Base-by-base conservation (phyloP, 2,329 filamentous ascomycete species). In the Colletotrichum tofieldiae region DNA sequence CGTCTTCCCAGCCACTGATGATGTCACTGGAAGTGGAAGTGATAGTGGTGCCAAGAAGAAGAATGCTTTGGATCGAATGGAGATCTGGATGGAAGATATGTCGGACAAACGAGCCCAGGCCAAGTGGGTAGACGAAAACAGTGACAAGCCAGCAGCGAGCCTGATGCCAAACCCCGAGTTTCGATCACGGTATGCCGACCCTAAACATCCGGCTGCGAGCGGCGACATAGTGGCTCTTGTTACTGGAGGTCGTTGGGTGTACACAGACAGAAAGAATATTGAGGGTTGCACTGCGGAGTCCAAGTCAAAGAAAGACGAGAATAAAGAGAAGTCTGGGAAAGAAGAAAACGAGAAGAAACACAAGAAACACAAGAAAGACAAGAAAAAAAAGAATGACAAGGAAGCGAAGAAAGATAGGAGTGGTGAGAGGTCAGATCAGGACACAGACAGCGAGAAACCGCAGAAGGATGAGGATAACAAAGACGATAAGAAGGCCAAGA, bases 1-100 rank as follows among this genome's bases (percentile, higher is more conserved):
- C 5, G 75, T 87, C 7, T 89, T 86, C 64, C 87, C 87, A 0
- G 18, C 5, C 5, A 5, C n/a, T 3, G 56, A n/a, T 8, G 26
- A 35, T 14, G 26, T 18, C 1, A 9, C 49, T 35, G 26, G 59
- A 32, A 69, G 73, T 29, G 39, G 68, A n/a, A 67, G 65, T 39
- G 59, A 75, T 2, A 72, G 74, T 12, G 52, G 41, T 14, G 35
- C 18, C 23, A 74, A 77, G 68, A 76, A 76, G 60, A 62, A 75
- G 69, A 72, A 71, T n/a, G 70, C 66, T 1, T 23, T 75, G 5
- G 72, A 75, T 32, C 63, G 77, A 23, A 72, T 71, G 16, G 75
- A 74, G 12, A 41, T 61, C 7, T 79, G 77, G 68, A 39, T 77
- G 35, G 71, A 73, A 8, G 66, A 74, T 7, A 75, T 76, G 47